These are phyloP conservation scores for Quercus phellos DNA, from an alignment of 331 rosid genomes.

Conservation along the genomic window DNA sequence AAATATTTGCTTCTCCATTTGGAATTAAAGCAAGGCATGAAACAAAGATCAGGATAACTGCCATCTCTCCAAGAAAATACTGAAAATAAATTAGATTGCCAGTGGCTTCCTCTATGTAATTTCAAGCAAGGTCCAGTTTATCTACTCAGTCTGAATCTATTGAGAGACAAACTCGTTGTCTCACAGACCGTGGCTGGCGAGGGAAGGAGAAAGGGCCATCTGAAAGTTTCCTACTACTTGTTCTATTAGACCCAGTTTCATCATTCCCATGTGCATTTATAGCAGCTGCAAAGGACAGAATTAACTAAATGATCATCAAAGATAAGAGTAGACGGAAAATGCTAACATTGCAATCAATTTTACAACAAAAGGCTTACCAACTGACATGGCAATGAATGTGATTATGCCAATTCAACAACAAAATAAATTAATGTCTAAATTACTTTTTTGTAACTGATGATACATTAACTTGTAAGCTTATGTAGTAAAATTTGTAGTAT, in stretches of 20 bases:
- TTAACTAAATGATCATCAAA: not conserved
- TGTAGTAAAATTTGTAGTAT: too few relatives aligned
- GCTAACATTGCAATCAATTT: not conserved
- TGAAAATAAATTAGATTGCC: not conserved
- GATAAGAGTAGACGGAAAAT: slow-evolving; percentile 6
- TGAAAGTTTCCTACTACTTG: slow-evolving; percentile 50
- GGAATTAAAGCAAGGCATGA: not conserved
- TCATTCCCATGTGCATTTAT: slow-evolving; percentile 69
- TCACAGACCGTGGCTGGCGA: slow-evolving; percentile 86
- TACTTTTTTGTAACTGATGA: too few relatives aligned
- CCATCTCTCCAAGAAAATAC: not conserved
- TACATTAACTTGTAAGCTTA: too few relatives aligned
- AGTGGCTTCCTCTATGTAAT: not conserved
- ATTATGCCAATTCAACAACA: too few relatives aligned
- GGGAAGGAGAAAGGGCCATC: slow-evolving; percentile 93
- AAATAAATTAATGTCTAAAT: too few relatives aligned
- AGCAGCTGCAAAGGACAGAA: slow-evolving; percentile 62
- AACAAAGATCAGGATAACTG: not conserved
- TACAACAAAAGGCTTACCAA: too few relatives aligned
- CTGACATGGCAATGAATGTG: too few relatives aligned
- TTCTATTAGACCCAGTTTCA: slow-evolving; percentile 54
- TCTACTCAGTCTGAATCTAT: slow-evolving; percentile 77
- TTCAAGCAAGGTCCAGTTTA: slow-evolving; percentile 16
- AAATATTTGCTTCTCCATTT: not conserved
- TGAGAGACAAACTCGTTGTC: slow-evolving; percentile 63